phyloP scores from a whole-genome alignment of 2,329 filamentous ascomycete species.

The Falciphora oryzae region DNA sequence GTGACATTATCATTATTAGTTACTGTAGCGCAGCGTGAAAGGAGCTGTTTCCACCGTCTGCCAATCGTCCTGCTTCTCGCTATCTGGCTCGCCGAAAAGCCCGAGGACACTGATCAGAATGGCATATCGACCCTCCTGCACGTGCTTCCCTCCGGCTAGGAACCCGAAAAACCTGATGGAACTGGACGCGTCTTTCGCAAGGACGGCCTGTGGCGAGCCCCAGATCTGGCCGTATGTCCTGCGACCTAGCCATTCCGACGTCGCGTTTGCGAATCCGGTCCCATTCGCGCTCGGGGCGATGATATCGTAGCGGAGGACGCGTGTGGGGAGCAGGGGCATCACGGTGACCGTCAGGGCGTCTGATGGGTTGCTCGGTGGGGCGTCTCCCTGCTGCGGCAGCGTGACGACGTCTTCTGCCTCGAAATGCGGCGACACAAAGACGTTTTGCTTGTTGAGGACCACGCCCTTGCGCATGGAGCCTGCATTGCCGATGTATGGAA shows the following conservation, averaged over 20 bases:
- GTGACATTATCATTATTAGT: not conserved
- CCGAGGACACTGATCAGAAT: not conserved
- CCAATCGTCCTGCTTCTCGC: not conserved
- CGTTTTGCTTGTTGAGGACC: not conserved
- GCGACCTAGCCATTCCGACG: not conserved
- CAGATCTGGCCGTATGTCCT: not conserved
- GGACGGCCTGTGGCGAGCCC: not conserved
- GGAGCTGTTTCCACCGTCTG: conserved; percentile 4
- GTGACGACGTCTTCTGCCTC: not conserved
- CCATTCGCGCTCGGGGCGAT: not conserved
- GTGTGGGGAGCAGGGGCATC: not conserved
- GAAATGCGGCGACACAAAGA: not conserved
- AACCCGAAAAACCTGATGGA: not conserved
- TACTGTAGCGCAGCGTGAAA: not conserved
- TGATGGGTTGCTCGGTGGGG: not conserved
- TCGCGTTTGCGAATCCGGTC: not conserved
- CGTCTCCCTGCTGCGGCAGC: not conserved
- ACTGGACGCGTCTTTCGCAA: not conserved
- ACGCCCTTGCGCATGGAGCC: conserved; percentile 8
- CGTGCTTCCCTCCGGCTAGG: not conserved
- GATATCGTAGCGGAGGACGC: not conserved
- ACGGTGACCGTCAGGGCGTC: not conserved
- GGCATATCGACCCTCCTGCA: not conserved
- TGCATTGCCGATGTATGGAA: conserved; percentile 34
- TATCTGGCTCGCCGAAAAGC: not conserved